phyloP scores from a whole-genome alignment of 805 yeast genomes.

The Wickerhamiella kurtzmanii region DNA sequence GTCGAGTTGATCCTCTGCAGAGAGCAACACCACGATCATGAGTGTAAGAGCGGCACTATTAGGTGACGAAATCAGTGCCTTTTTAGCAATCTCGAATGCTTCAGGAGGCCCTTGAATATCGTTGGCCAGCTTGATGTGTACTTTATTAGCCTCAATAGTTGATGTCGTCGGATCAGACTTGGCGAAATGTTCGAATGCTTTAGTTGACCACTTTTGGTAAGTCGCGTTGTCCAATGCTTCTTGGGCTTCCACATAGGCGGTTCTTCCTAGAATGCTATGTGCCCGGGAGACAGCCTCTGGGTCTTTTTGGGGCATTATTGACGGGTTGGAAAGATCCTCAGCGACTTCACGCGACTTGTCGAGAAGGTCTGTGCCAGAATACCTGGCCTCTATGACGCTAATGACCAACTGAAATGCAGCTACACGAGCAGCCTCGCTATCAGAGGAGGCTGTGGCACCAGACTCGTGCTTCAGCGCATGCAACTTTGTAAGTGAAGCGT shows the following conservation, averaged over 20 bases:
- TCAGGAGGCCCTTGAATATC: constrained; percentile 14
- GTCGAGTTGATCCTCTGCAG: constrained; percentile 44
- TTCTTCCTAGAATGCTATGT: not conserved
- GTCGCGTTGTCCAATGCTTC: not conserved
- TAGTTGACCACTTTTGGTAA: constrained; percentile 2
- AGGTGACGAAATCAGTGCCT: constrained; percentile 29
- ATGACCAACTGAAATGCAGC: constrained; percentile 12
- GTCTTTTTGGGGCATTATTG: constrained; percentile 1
- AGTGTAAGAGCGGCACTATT: constrained; percentile 53
- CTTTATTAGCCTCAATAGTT: constrained; percentile 4
- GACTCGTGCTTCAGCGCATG: constrained; percentile 16
- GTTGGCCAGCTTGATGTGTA: constrained; percentile 21
- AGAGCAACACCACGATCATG: constrained; percentile 46
- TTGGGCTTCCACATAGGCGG: not conserved
- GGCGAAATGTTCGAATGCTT: constrained; percentile 11
- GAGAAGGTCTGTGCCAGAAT: constrained; percentile 6
- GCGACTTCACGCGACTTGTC: not conserved
- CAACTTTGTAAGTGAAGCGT: constrained; percentile 21
- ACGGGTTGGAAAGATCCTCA: constrained; percentile 1
- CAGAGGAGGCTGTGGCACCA: constrained; percentile 20
- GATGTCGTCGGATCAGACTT: constrained; percentile 12
- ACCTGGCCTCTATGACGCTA: constrained; percentile 7
- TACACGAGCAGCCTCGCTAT: constrained; percentile 15
- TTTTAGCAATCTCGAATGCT: constrained; percentile 19
- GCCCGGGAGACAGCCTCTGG: not conserved